Evolutionary conservation across 1,284 basidiomycete genomes (phyloP).

Genomic region (Rhodotorula sp.): DNA sequence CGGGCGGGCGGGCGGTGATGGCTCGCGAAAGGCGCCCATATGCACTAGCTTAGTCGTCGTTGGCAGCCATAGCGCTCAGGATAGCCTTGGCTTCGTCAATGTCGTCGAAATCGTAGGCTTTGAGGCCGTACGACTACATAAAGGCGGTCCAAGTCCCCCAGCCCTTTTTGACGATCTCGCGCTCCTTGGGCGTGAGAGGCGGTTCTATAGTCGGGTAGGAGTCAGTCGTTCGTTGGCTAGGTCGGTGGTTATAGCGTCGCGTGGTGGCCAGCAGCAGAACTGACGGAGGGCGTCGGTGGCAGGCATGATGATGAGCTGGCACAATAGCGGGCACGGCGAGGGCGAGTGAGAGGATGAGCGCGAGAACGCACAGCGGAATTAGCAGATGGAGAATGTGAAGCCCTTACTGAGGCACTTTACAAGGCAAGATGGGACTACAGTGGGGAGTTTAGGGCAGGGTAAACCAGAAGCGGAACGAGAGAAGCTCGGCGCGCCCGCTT

Average conservation of each 20-base stretch:
- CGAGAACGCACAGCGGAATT: too few relatives aligned
- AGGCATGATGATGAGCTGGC: too few relatives aligned
- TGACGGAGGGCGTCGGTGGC: too few relatives aligned
- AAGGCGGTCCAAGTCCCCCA: not conserved
- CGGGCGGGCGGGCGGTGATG: too few relatives aligned
- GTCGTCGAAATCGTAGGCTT: conserved; percentile 1
- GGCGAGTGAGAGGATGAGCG: too few relatives aligned
- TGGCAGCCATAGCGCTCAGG: not conserved
- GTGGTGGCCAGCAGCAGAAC: too few relatives aligned
- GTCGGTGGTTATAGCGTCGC: too few relatives aligned
- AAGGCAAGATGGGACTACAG: too few relatives aligned
- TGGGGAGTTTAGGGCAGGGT: too few relatives aligned
- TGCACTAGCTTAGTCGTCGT: not conserved
- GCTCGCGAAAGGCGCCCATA: not conserved
- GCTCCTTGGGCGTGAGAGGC: not conserved
- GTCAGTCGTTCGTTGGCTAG: not conserved
- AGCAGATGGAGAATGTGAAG: too few relatives aligned
- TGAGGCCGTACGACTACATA: not conserved
- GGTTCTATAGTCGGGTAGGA: not conserved
- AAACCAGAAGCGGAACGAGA: not conserved
- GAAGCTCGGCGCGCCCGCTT: not conserved
- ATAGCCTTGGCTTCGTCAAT: not conserved
- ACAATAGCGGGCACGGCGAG: too few relatives aligned
- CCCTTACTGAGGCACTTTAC: too few relatives aligned
- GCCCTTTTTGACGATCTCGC: not conserved